Evolutionary conservation across 192 early-diverging fungal species (phyloP).

Genomic region (Backusella australiensis): DNA sequence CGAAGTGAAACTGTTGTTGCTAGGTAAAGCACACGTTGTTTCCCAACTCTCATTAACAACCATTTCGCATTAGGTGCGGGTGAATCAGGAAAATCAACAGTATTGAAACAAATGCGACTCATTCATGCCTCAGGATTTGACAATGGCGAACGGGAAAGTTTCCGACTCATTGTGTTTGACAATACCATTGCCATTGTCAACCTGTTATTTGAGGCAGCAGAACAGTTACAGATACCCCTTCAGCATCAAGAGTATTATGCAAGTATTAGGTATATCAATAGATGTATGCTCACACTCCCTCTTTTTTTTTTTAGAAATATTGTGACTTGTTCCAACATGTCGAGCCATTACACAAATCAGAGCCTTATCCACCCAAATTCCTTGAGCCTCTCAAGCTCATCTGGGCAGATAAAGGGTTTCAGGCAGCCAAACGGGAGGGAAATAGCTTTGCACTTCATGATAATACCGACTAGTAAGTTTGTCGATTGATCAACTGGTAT

Average conservation of each 20-base stretch:
- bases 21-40: slow-evolving; percentile 13
- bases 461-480: slow-evolving; percentile 53
- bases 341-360: slow-evolving; percentile 34
- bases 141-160: slow-evolving; percentile 37
- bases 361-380: slow-evolving; percentile 42
- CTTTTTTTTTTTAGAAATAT: slow-evolving; percentile 25
- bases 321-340: slow-evolving; percentile 32
- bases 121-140: slow-evolving; percentile 47
- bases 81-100: slow-evolving; percentile 57
- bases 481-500: background rate
- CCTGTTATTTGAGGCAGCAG: slow-evolving; percentile 40
- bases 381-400: slow-evolving; percentile 42
- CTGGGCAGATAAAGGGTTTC: slow-evolving; percentile 46
- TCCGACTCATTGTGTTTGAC: slow-evolving; percentile 40
- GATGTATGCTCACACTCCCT: background rate
- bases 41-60: no score
- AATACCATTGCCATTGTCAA: slow-evolving; percentile 45
- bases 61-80: slow-evolving; percentile 39
- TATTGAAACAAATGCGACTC: slow-evolving; percentile 51
- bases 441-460: slow-evolving; percentile 53
- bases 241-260: slow-evolving; percentile 11
- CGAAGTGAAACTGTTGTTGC: slow-evolving; percentile 35
- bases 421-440: slow-evolving; percentile 35
- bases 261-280: background rate
- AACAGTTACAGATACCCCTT: slow-evolving; percentile 11